A percentile compares a stretch with the other conserved stretches of the same genome.
phyloP scores from a whole-genome alignment of 163 green algal genomes.

The Scenedesmus sp. region DNA sequence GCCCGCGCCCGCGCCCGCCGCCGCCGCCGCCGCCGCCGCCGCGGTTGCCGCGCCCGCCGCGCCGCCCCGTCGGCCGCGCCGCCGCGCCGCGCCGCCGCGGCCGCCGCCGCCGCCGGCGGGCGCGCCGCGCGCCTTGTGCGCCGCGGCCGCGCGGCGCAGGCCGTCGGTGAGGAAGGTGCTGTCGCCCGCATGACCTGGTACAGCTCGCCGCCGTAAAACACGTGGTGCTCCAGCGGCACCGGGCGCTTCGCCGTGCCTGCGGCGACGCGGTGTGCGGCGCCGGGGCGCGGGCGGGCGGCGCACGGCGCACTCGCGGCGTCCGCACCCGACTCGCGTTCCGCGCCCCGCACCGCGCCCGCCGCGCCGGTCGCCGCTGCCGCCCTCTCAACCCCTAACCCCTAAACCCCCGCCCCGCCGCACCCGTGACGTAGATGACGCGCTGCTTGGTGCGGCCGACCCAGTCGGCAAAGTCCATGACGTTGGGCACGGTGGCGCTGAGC shows the following conservation, averaged over 20 bases:
- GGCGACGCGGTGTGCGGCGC: too few relatives aligned
- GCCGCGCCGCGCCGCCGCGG: conserved; percentile 18
- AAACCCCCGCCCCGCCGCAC: conserved; percentile 38
- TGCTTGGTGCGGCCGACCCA: conserved; percentile 96
- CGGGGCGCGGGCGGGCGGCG: too few relatives aligned
- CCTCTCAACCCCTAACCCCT: too few relatives aligned
- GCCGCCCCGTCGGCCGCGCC: conserved; percentile 68
- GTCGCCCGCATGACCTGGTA: conserved; percentile 66
- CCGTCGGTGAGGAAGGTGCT: conserved; percentile 62
- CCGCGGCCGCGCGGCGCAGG: conserved; percentile 50
- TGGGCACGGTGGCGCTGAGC: conserved; percentile 94
- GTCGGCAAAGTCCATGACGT: conserved; percentile 97
- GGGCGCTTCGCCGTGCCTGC: conserved; percentile 86
- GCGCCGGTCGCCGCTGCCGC: too few relatives aligned
- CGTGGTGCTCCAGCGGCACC: conserved; percentile 93
- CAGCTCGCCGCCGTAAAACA: conserved; percentile 86
- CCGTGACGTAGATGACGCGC: conserved; percentile 86
- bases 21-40: conserved; percentile 44
- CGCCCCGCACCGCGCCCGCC: too few relatives aligned
- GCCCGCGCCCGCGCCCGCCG: conserved; percentile 40
- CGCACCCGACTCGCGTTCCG: too few relatives aligned
- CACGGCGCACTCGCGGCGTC: too few relatives aligned
- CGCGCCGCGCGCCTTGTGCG: conserved; percentile 30
- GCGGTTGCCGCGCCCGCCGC: conserved; percentile 44
- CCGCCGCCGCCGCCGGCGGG: conserved; percentile 46